Conservation (phyloP, 192 early-diverging fungal genomes). For the Backusella luteola region DNA sequence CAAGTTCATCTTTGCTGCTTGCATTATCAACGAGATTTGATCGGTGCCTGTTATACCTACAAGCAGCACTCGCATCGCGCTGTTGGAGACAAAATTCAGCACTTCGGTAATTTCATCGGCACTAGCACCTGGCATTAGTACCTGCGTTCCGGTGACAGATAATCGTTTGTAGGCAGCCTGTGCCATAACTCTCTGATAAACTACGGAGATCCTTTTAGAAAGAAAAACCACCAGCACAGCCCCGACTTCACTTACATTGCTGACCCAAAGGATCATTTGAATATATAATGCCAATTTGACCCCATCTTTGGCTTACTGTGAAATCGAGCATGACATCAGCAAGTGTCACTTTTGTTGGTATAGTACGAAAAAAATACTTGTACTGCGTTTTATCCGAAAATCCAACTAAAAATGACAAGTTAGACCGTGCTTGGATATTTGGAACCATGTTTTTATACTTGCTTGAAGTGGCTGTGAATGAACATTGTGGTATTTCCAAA, state of each 20-base stretch:
- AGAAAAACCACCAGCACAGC: neutral
- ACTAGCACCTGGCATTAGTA: constrained; percentile 25
- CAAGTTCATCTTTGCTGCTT: constrained; percentile 37
- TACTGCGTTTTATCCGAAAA: constrained; percentile 43
- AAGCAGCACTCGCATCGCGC: constrained; percentile 34
- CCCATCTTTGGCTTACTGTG: constrained; percentile 40
- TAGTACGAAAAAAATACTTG: constrained; percentile 45
- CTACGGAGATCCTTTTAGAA: neutral
- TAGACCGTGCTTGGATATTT: neutral
- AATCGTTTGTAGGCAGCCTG: constrained; percentile 24
- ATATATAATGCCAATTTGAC: constrained; percentile 41
- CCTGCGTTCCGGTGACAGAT: constrained; percentile 28
- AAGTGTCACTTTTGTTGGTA: constrained; percentile 43
- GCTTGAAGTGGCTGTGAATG: constrained; percentile 47
- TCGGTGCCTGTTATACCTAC: constrained; percentile 36
- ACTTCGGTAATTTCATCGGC: constrained; percentile 31
- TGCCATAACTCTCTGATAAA: neutral
- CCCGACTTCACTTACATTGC: constrained; percentile 33
- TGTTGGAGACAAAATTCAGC: constrained; percentile 25
- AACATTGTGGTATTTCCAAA: constrained; percentile 48
- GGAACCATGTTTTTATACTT: constrained; percentile 4
- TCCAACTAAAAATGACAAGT: constrained; percentile 26
- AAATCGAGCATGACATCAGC: constrained; percentile 43
- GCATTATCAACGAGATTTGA: constrained; percentile 27
- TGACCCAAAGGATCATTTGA: constrained; percentile 40